Conservation (phyloP, 495 filamentous ascomycete genomes). For the Tuber umbilicatum region DNA sequence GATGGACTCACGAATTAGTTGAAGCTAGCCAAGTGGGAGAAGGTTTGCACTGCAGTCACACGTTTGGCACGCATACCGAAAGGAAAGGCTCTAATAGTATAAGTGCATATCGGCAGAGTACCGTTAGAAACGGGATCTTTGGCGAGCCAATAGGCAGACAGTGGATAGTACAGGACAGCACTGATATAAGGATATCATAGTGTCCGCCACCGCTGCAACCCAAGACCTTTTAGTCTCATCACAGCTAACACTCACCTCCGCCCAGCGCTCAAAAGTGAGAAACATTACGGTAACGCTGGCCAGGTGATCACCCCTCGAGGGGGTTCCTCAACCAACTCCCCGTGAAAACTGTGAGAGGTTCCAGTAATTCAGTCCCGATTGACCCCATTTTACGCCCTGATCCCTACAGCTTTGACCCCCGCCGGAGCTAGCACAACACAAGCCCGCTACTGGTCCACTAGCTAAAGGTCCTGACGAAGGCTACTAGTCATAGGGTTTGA, state of each 20-base stretch:
- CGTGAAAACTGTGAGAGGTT: constrained; percentile 49
- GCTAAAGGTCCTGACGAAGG: constrained; percentile 26
- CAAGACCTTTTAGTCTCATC: constrained; percentile 45
- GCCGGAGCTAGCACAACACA: constrained; percentile 26
- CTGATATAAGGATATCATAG: constrained; percentile 58
- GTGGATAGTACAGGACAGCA: not conserved
- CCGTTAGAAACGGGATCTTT: constrained; percentile 27
- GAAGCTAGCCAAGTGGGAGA: constrained; percentile 51
- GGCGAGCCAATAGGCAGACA: constrained; percentile 42
- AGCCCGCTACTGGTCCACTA: constrained; percentile 32
- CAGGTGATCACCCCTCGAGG: constrained; percentile 54
- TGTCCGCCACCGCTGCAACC: constrained; percentile 51
- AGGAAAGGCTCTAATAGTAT: constrained; percentile 60
- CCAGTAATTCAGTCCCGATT: constrained; percentile 56
- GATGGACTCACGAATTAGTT: constrained; percentile 59
- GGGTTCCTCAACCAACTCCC: constrained; percentile 44
- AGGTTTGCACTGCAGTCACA: constrained; percentile 58
- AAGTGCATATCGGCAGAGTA: constrained; percentile 45
- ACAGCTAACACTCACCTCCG: constrained; percentile 53
- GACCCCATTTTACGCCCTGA: constrained; percentile 49
- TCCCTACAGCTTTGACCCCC: constrained; percentile 43
- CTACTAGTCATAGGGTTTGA: constrained; percentile 31
- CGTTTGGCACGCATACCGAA: constrained; percentile 56
- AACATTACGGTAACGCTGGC: constrained; percentile 50
- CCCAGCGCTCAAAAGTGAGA: constrained; percentile 55